A percentile compares a stretch with the other conserved stretches of the same genome.
phyloP scores from a whole-genome alignment of 495 filamentous ascomycete species.

The Hyaloscypha finlandica region DNA sequence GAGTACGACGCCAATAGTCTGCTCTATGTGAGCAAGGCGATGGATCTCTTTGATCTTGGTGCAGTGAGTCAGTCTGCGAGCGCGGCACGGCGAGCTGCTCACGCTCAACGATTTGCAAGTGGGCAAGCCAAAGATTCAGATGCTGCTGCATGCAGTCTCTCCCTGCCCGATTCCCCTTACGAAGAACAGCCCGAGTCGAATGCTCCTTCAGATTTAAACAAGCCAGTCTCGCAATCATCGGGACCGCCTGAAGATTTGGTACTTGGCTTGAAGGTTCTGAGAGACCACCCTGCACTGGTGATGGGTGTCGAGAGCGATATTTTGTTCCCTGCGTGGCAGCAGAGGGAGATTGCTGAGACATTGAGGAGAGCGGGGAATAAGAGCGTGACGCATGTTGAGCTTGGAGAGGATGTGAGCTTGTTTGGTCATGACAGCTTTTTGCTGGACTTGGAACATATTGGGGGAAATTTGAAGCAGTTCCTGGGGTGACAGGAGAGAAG shows the following conservation, averaged over 20 bases:
- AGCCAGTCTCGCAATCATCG: conserved; percentile 26
- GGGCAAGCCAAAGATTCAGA: conserved; percentile 20
- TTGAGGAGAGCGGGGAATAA: conserved; percentile 74
- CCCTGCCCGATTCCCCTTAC: conserved; percentile 81
- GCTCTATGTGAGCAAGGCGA: conserved; percentile 96
- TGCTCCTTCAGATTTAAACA: conserved; percentile 21
- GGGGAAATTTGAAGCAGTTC: conserved; percentile 78
- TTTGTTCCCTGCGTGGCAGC: conserved; percentile 97
- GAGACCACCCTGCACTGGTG: conserved; percentile 77
- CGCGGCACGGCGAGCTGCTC: conserved; percentile 41
- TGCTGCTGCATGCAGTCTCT: conserved; percentile 71
- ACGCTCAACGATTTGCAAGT: conserved; percentile 26
- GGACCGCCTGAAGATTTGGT: conserved; percentile 76
- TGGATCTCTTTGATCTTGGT: conserved; percentile 97
- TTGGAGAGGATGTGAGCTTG: conserved; percentile 87
- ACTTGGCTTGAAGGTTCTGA: conserved; percentile 67
- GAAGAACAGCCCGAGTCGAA: conserved; percentile 64
- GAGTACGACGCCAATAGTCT: conserved; percentile 97
- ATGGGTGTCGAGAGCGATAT: conserved; percentile 97
- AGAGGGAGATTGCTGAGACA: conserved; percentile 89
- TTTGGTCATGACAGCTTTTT: conserved; percentile 98
- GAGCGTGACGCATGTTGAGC: conserved; percentile 80
- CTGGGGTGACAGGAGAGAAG: conserved; percentile 49
- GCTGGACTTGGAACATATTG: conserved; percentile 88
- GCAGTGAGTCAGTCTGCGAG: conserved; percentile 56